Evolutionary conservation across 371 early-diverging fungal species (phyloP), one percentile per base, ranked within the genome.

Genomic region (Saksenaea vasiformis): DNA sequence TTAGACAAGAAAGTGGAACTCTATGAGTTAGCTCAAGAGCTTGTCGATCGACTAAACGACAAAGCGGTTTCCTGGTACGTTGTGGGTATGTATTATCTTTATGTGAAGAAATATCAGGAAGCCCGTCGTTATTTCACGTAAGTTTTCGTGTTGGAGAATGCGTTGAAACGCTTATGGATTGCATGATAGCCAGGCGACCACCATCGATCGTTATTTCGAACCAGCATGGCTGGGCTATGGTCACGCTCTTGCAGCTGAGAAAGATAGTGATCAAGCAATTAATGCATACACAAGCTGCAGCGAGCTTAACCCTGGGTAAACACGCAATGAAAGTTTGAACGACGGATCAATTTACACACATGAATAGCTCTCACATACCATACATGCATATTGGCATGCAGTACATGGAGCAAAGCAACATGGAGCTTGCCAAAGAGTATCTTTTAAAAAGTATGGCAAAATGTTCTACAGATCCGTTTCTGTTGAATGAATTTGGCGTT

Each of bases 141-240:
- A 53, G 66, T 54, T 31, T 54, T 15, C n/a, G 24, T 0, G n/a
- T 26, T 28, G 3, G 7, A 14, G 31, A 28, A 55, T n/a, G 24
- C n/a, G 28, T 28, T 47, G 22, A 31, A 1, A 15, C n/a, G 28
- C 7, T 22, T 27, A 19, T 9, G 14, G 44, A 15, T 22, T 15
- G 17, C 7, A 55, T 61, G 75, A 71, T 61, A 80, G 81, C 53
- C 84, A 87, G 65, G 78, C 90, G 0, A 77, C 89, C 0, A 67
- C 74, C 0, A 77, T 90, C 54, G 88, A 91, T 64, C 74, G 78
- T 3, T 69, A 76, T 38, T 91, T 85, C 76, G 88, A 84, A 0
- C 81, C 84, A 2, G 88, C 87, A 1, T 93, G 93, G 94, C 65
- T 95, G 22, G 93, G 90, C 4, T 89, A 84, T 64, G 95, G 87